phyloP scores from a whole-genome alignment of 1,139 yeast species.

The Sugiyamaella grinbergsii region DNA sequence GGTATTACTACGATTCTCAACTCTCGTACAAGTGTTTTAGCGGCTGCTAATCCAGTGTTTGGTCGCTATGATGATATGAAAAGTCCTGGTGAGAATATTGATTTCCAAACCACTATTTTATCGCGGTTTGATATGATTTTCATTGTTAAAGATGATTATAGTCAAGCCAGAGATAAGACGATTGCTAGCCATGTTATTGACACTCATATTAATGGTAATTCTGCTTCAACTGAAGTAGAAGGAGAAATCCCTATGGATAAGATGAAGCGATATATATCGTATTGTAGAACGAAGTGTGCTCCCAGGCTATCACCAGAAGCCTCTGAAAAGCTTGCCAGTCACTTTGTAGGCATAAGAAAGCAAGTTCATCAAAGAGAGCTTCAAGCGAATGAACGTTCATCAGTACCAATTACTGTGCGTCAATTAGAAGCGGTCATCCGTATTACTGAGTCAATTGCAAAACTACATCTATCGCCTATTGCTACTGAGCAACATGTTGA shows the following conservation, averaged over 20 bases:
- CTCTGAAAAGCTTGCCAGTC: slow-evolving; percentile 87
- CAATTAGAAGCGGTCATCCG: slow-evolving; percentile 97
- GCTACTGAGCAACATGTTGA: slow-evolving; percentile 91
- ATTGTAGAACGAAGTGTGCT: slow-evolving; percentile 87
- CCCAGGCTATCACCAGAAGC: slow-evolving; percentile 91
- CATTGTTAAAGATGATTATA: slow-evolving; percentile 93
- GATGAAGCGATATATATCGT: slow-evolving; percentile 90
- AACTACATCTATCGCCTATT: slow-evolving; percentile 75
- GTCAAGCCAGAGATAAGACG: slow-evolving; percentile 78
- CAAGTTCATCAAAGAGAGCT: slow-evolving; percentile 80
- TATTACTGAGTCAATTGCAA: slow-evolving; percentile 92
- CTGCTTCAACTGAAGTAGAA: slow-evolving; percentile 55
- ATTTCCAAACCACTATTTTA: slow-evolving; percentile 93
- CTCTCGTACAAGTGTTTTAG: slow-evolving; percentile 93
- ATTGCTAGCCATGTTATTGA: slow-evolving; percentile 96
- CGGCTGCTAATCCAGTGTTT: slow-evolving; percentile 97
- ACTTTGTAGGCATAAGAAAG: slow-evolving; percentile 88
- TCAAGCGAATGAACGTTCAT: slow-evolving; percentile 83
- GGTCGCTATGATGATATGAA: slow-evolving; percentile 96
- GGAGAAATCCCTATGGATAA: slow-evolving; percentile 89
- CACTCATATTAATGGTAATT: slow-evolving; percentile 79
- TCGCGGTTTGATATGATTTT: slow-evolving; percentile 99
- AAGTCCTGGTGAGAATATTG: slow-evolving; percentile 97
- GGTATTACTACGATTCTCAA: slow-evolving; percentile 96
- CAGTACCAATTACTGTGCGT: slow-evolving; percentile 96